Percentiles rank a stretch among this genome's conserved stretches.
Evolutionary conservation across 2,329 filamentous ascomycete species (phyloP).

Genomic region (Colletotrichum coccodes): DNA sequence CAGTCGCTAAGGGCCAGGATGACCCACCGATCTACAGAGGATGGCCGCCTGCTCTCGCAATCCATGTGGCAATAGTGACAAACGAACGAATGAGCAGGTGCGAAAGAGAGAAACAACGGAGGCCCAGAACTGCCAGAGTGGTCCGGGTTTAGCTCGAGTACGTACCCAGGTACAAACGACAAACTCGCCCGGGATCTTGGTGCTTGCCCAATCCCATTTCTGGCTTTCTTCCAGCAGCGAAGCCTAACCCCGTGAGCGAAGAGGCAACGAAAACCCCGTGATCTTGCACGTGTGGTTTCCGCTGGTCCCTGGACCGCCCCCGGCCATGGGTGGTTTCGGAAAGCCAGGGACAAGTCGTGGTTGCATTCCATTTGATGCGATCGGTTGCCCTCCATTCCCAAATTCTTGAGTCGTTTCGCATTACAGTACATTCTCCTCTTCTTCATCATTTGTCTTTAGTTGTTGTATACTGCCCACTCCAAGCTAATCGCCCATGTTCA

Average conservation of each 20-base stretch:
- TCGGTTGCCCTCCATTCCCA: slow-evolving; percentile 32
- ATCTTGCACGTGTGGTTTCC: slow-evolving; percentile 22
- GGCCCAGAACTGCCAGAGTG: neutral
- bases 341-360: slow-evolving; percentile 30
- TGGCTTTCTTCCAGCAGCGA: neutral
- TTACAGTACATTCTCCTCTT: slow-evolving; percentile 24
- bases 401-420: slow-evolving; percentile 29
- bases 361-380: slow-evolving; percentile 33
- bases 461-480: slow-evolving; percentile 21
- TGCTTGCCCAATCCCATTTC: neutral
- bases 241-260: slow-evolving; percentile 16
- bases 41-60: slow-evolving; percentile 11
- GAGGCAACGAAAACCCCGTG: slow-evolving; percentile 23
- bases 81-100: slow-evolving; percentile 6
- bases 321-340: slow-evolving; percentile 30
- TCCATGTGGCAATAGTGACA: slow-evolving; percentile 23
- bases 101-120: neutral
- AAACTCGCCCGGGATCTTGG: slow-evolving; percentile 1
- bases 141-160: slow-evolving; percentile 6
- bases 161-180: neutral
- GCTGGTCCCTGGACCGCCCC: slow-evolving; percentile 16
- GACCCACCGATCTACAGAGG: slow-evolving; percentile 33
- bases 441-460: slow-evolving; percentile 23
- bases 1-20: slow-evolving; percentile 19
- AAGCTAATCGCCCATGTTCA: slow-evolving; percentile 10